These are phyloP conservation scores for Pisolithus albus DNA, from an alignment of 768 basidiomycete species.

Conservation along the genomic window DNA sequence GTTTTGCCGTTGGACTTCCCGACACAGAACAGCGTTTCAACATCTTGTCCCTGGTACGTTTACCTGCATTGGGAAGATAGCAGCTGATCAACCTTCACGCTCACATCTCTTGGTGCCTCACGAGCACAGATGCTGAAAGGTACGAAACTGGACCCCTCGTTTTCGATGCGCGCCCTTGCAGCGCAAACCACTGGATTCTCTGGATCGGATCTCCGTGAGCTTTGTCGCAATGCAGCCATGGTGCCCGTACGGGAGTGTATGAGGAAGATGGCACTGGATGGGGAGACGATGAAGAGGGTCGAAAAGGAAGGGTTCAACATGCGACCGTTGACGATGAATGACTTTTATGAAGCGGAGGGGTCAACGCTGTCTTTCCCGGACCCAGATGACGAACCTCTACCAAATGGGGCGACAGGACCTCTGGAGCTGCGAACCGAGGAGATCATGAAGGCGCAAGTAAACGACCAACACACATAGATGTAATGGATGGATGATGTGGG, in stretches of 20 bases:
- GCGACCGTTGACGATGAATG: constrained; percentile 61
- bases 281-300: constrained; percentile 41
- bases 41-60: constrained; percentile 70
- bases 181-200: constrained; percentile 66
- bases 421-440: not conserved
- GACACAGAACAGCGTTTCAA: constrained; percentile 70
- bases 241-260: constrained; percentile 82
- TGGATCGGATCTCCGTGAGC: constrained; percentile 86
- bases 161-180: constrained; percentile 61
- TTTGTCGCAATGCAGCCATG: constrained; percentile 93
- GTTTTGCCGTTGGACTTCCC: constrained; percentile 82
- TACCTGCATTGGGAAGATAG: not conserved
- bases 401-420: not conserved
- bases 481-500: too few relatives aligned
- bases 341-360: constrained; percentile 51
- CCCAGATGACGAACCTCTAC: constrained; percentile 15
- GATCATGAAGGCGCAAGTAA: not conserved
- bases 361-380: constrained; percentile 20
- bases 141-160: constrained; percentile 55
- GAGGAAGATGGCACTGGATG: constrained; percentile 40
- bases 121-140: constrained; percentile 71
- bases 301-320: constrained; percentile 58
- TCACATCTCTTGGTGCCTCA: not conserved
- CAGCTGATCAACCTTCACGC: not conserved
- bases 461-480: not conserved